Base-by-base conservation (phyloP, 73 alveolate genomes). In the Paramecium primaurelia region DNA sequence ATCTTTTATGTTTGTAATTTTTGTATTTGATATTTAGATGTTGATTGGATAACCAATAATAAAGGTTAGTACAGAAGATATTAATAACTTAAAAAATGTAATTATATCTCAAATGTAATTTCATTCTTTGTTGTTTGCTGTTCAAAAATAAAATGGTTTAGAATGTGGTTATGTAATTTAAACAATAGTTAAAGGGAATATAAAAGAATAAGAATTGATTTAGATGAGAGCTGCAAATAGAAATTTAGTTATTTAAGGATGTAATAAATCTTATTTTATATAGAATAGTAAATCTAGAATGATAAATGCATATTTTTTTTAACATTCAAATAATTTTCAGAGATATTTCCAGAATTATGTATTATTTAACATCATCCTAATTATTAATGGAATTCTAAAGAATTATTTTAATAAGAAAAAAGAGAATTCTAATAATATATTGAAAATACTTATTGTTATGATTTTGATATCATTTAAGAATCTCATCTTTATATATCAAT, bases 181-280 rank as follows among this genome's bases (percentile, higher is more conserved):
- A 64, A 25, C 51, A 64, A 64, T 64, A 4, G 47, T 34, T 34
- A 64, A 64, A 32, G 69, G 69, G 32, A 54, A 16, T 54, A 54
- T 54, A 6, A 54, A 54, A 54, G 69, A 54, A 54, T 54, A 54
- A 8, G 47, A 64, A 12, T 64, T 32, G 30, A 64, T 64, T 12
- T 42, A 64, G 30, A 32, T 64, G 84, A 64, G 84, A 64, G 84
- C 84, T 1, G 84, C 84, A 28, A 64, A 64, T 64, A 28, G 84
- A 28, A 64, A 28, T 11, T 64, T 14, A 64, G 22, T 64, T 4
- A 32, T 64, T 32, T 64, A 28, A 64, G 84, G 42, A 64, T 64
- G 42, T 64, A 32, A 25, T 64, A 34, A 20, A 18, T 54, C 14
- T n/a, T 54, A 54, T 28, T 64, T 64, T 64, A 64, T 32, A 12